Evolutionary conservation across 2,329 filamentous ascomycete genomes (phyloP).

Genomic region (Didymellaceae sp.): DNA sequence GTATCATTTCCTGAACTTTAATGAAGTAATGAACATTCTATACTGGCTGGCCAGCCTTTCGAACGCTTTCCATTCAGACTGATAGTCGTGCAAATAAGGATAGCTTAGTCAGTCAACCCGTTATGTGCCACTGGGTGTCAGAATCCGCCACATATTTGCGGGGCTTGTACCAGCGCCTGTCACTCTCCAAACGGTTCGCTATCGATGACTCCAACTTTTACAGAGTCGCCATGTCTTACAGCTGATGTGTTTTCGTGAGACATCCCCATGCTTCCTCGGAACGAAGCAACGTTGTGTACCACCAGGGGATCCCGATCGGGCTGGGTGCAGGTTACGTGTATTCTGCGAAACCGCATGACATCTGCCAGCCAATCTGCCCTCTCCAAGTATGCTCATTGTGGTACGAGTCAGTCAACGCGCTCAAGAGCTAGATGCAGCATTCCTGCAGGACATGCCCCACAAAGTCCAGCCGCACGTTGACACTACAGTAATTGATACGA

Average conservation of each 20-base stretch:
- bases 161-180: no score
- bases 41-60: not conserved
- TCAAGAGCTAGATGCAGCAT: not conserved
- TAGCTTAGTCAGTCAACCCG: not conserved
- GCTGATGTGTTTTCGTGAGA: not conserved
- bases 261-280: not conserved
- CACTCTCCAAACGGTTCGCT: no score
- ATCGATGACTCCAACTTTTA: not conserved
- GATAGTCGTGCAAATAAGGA: not conserved
- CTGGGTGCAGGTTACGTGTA: conserved; percentile 5
- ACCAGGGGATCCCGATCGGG: not conserved
- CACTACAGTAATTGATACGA: no score
- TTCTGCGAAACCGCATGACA: not conserved
- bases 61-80: not conserved
- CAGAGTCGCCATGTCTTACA: not conserved
- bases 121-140: conserved; percentile 3
- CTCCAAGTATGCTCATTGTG: not conserved
- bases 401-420: not conserved
- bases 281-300: conserved; percentile 13
- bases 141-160: no score
- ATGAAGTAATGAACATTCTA: conserved; percentile 11
- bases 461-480: no score
- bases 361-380: not conserved
- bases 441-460: not conserved
- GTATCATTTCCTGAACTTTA: not conserved